Base-by-base conservation (phyloP, 306 rosid species). In the Spatholobus suberectus region DNA sequence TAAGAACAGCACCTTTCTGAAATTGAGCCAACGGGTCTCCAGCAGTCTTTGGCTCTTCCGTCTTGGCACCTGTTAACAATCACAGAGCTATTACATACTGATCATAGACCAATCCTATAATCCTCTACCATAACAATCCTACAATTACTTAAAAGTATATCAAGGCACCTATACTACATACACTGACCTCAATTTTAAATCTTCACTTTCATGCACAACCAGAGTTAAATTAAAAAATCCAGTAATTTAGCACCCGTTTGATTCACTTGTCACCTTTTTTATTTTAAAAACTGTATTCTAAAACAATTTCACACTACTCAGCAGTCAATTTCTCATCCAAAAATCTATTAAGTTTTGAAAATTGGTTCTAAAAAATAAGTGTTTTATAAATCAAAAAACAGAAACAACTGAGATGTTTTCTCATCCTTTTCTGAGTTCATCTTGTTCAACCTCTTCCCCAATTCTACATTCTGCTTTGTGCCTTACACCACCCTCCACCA, bases 1-100 rank as follows among this genome's bases (percentile, higher is more conserved):
- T 96, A 47, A 96, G 98, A 79, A 90, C 95, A 65, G 98, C 97
- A 79, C 97, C 94, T 38, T 87, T 92, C 5, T 87, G 84, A 43
- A 89, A 73, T 76, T 83, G 91, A 27, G 85, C 61, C 79, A 94
- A 41, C 0, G 97, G 68, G 54, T 92, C 98, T 82, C 91, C 90
- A 9, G 87, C 85, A 83, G 17, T 80, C 88, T 92, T 93, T 9
- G 96, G 78, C 54, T 93, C 99, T 75, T 95, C 99, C 4, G 80
- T 49, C 82, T 92, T 96, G 80, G 92, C 70, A 73, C 99, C 99
- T 93, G 85, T 76, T 79, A 34, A 59, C 54, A 80, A 29, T 47
- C 15, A 70, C 40, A 70, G 12, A 38, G 55, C 41, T 8, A 21
- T 81, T 67, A 84, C 21, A n/a, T 4, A 35, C 21, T 8, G 61